Percentiles rank a stretch among this genome's conserved stretches.
phyloP scores from a whole-genome alignment of 2,329 filamentous ascomycete species.

The Huntiella abstrusa region DNA sequence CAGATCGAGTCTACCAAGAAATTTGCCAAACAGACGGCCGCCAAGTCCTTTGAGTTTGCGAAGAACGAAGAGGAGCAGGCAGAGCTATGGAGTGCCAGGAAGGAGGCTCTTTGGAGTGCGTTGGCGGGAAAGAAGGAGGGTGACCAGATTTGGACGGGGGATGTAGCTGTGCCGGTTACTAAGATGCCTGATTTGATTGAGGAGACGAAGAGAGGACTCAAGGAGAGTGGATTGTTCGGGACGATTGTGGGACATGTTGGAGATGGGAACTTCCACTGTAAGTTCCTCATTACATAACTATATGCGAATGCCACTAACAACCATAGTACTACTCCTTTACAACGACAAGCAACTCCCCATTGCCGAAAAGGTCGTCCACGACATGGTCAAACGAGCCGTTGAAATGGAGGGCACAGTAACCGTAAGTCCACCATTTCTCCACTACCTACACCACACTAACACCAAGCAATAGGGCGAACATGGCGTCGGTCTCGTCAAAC shows the following conservation, averaged over 20 bases:
- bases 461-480: constrained; percentile 44
- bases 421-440: constrained; percentile 18
- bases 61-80: constrained; percentile 47
- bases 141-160: constrained; percentile 71
- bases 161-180: constrained; percentile 69
- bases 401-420: constrained; percentile 75
- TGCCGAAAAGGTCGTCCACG: constrained; percentile 54
- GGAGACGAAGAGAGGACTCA: constrained; percentile 36
- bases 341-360: constrained; percentile 47
- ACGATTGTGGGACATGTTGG: constrained; percentile 53
- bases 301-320: background rate
- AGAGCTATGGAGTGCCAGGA: constrained; percentile 68
- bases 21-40: constrained; percentile 41
- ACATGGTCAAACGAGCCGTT: constrained; percentile 72
- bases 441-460: constrained; percentile 1
- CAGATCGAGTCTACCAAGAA: constrained; percentile 50
- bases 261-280: constrained; percentile 60
- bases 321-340: constrained; percentile 33
- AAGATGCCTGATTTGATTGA: constrained; percentile 57
- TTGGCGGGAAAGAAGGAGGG: constrained; percentile 45
- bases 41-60: constrained; percentile 62
- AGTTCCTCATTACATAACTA: constrained; percentile 13
- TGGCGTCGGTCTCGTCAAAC: constrained; percentile 66
- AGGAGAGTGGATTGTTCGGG: constrained; percentile 24
- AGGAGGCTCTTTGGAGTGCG: constrained; percentile 68